These are phyloP conservation scores for Galerina sulciceps DNA, from an alignment of 768 basidiomycete species.

Conservation along the genomic window DNA sequence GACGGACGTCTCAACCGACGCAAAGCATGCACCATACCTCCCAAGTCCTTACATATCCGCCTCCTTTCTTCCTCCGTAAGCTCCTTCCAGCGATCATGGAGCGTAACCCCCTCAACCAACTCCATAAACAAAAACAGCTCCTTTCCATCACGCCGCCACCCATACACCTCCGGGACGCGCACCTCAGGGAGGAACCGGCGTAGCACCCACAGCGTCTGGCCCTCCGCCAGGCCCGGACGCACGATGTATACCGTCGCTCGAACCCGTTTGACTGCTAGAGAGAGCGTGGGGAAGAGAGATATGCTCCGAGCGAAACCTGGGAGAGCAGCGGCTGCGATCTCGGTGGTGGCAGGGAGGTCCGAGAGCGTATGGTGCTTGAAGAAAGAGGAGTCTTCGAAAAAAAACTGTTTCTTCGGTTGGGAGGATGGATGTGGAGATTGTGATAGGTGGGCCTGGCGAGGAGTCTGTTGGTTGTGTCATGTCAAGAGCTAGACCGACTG, in stretches of 20 bases:
- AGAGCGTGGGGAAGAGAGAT: not conserved
- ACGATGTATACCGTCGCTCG: not conserved
- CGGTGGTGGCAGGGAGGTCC: not conserved
- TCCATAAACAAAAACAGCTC: slow-evolving; percentile 5
- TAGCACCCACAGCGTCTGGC: not conserved
- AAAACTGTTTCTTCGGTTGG: not conserved
- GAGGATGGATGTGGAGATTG: not conserved
- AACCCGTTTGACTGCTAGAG: not conserved
- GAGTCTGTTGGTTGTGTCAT: too few relatives aligned
- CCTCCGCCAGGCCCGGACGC: not conserved
- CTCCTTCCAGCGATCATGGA: slow-evolving; percentile 2
- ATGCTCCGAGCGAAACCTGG: not conserved
- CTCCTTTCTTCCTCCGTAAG: not conserved
- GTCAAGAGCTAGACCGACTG: too few relatives aligned
- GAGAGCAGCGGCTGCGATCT: not conserved
- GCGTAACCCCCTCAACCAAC: slow-evolving; percentile 5
- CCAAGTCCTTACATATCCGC: not conserved
- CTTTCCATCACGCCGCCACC: slow-evolving; percentile 3
- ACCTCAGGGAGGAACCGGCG: not conserved
- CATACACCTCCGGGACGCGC: not conserved
- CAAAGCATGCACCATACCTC: not conserved
- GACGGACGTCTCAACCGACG: slow-evolving; percentile 1
- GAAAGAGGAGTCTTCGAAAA: not conserved
- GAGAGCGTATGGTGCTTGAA: not conserved
- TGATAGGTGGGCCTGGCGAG: too few relatives aligned